Evolutionary conservation across 768 basidiomycete species (phyloP).

Genomic region (Hypsizygus marmoreus): DNA sequence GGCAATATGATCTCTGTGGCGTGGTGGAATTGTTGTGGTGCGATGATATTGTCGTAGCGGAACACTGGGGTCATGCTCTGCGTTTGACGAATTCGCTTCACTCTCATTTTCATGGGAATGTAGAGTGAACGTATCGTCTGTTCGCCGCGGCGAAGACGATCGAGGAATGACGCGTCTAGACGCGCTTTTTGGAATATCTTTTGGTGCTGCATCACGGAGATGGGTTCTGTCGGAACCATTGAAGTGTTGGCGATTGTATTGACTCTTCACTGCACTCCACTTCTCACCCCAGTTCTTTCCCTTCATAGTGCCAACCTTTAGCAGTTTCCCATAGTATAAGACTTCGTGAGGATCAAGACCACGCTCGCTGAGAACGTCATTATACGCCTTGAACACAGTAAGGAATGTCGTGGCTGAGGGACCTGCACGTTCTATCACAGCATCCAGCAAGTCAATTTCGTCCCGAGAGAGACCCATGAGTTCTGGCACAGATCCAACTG

Average conservation of each 20-base stretch:
- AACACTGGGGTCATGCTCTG: background rate
- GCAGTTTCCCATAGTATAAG: conserved; percentile 76
- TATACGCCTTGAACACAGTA: conserved; percentile 84
- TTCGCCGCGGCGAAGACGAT: background rate
- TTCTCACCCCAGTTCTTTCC: conserved; percentile 82
- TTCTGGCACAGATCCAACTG: conserved; percentile 47
- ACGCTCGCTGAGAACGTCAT: conserved; percentile 71
- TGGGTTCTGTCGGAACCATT: background rate
- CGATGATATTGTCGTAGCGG: background rate
- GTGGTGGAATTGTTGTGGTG: conserved; percentile 1
- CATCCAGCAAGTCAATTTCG: conserved; percentile 75
- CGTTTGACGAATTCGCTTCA: conserved; percentile 1
- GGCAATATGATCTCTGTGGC: conserved; percentile 1
- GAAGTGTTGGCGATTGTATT: conserved; percentile 41
- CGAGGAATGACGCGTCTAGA: conserved; percentile 6
- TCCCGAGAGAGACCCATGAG: conserved; percentile 49
- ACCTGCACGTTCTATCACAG: conserved; percentile 70
- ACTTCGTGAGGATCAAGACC: conserved; percentile 82
- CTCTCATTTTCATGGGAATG: conserved; percentile 12
- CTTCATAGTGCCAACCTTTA: conserved; percentile 82
- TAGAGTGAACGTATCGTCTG: conserved; percentile 17
- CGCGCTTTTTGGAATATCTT: conserved; percentile 3
- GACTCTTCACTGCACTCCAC: conserved; percentile 71
- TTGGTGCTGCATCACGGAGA: background rate
- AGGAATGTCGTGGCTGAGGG: conserved; percentile 74